A percentile compares a stretch with the other conserved stretches of the same genome.
These are phyloP conservation scores for Coemansia aciculifera DNA, from an alignment of 192 early-diverging fungal species.

Conservation along the genomic window DNA sequence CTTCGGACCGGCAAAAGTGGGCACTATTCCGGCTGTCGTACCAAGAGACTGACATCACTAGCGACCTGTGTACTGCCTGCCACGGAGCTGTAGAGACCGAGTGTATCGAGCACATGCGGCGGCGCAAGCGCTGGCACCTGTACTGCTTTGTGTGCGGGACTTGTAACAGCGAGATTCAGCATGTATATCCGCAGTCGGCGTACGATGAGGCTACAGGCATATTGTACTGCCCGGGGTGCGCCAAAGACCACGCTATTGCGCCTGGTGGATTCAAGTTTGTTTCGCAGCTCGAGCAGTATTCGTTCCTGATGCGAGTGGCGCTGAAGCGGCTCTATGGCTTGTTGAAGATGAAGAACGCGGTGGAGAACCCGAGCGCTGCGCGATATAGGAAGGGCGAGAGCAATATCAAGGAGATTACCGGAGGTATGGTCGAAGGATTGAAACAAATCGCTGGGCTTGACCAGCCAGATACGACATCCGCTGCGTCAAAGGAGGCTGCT, in stretches of 20 bases:
- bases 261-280: conserved; percentile 66
- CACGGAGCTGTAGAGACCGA: conserved; percentile 81
- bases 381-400: conserved; percentile 30
- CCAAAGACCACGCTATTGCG: conserved; percentile 42
- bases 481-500: conserved; percentile 24
- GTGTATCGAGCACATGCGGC: conserved; percentile 66
- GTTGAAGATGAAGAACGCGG: conserved; percentile 62
- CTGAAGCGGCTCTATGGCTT: conserved; percentile 78
- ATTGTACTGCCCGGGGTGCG: conserved; percentile 60
- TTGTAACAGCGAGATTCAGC: conserved; percentile 60
- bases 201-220: conserved; percentile 50
- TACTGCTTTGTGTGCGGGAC: conserved; percentile 78
- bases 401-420: conserved; percentile 14
- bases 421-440: conserved; percentile 6
- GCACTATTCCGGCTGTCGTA: conserved; percentile 46
- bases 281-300: conserved; percentile 89
- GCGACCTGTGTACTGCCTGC: conserved; percentile 82
- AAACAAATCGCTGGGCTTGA: conserved; percentile 11
- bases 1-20: conserved; percentile 58
- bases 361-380: conserved; percentile 34
- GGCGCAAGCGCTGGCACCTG: conserved; percentile 75
- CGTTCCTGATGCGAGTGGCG: conserved; percentile 81
- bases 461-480: conserved; percentile 1
- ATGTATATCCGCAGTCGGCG: conserved; percentile 58
- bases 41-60: conserved; percentile 63